Base-by-base conservation (phyloP, 2,329 filamentous ascomycete genomes). In the Fusarium chaquense region DNA sequence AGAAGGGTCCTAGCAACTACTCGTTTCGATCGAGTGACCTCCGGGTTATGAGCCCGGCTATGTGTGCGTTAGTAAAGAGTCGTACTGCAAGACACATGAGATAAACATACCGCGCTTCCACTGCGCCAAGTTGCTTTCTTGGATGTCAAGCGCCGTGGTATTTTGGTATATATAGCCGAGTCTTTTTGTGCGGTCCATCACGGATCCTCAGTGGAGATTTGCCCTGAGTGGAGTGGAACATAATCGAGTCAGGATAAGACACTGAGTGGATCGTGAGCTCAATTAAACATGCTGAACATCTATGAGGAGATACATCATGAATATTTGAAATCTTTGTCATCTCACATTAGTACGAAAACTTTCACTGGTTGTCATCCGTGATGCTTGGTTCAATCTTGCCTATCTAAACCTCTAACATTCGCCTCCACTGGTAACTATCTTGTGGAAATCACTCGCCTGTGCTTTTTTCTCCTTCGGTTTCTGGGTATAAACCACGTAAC, bases 401-500 rank as follows among this genome's bases (percentile, higher is more conserved):
- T 22, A 40, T 10, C 6, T 7, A 24, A 24, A 43, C 24, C 13
- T 20, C 15, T 8, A 41, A 10, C 8, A 43, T 43, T 24, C 13
- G 1, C 13, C 24, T 15, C 4, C 20, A 43, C n/a, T n/a, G 40
- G 3, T 4, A 15, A 15, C 13, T 3, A 26, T 7, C 16, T 16
- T 16, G 11, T 26, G 9, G 3, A 26, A 26, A 5, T 45, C 43
- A 30, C 18, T 30, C 11, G 6, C 3, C n/a, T 20, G 8, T 32
- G 7, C 18, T 9, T 32, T 20, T 28, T 46, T 26, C 1, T 56
- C 40, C 11, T 46, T 38, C 6, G 63, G 62, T 16, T 62, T 66
- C 16, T 66, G 62, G 5, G 63, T 62, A 18, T 66, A 62, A 12
- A 66, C 62, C 12, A 69, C 68, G 3, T 71, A 71, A 10, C 68